Evolutionary conservation across 2,329 filamentous ascomycete species (phyloP).

Genomic region (Curvularia lunata): DNA sequence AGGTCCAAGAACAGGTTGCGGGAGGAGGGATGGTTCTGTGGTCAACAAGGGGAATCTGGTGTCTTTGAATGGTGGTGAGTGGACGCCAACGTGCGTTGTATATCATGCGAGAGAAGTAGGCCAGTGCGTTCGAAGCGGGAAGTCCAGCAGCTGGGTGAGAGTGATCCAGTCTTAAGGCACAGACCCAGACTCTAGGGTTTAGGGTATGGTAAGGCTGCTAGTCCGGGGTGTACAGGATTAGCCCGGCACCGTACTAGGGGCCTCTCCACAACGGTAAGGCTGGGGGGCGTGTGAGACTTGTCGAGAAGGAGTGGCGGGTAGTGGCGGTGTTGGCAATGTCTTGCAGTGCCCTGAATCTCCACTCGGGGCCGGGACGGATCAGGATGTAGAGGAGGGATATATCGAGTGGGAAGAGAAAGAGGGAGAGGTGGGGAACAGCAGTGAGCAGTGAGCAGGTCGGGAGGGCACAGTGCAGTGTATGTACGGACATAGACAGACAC

Average conservation of each 20-base stretch:
- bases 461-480: not conserved
- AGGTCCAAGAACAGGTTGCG: slow-evolving; percentile 14
- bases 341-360: slow-evolving; percentile 38
- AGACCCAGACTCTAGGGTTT: slow-evolving; percentile 36
- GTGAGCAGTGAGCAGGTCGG: not conserved
- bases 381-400: not conserved
- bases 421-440: not conserved
- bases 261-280: slow-evolving; percentile 46
- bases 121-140: slow-evolving; percentile 39
- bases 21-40: slow-evolving; percentile 11
- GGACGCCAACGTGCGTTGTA: slow-evolving; percentile 36
- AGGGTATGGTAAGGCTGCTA: slow-evolving; percentile 40
- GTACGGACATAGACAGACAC: not conserved
- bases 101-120: slow-evolving; percentile 37
- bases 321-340: slow-evolving; percentile 47
- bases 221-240: slow-evolving; percentile 43
- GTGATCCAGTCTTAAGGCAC: slow-evolving; percentile 40
- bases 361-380: slow-evolving; percentile 32
- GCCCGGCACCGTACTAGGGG: slow-evolving; percentile 38
- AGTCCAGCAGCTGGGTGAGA: slow-evolving; percentile 35
- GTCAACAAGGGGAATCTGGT: slow-evolving; percentile 17
- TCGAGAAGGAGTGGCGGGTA: slow-evolving; percentile 42
- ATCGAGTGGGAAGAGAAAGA: not conserved
- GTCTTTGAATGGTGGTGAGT: slow-evolving; percentile 26
- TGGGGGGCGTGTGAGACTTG: slow-evolving; percentile 40